phyloP scores from a whole-genome alignment of 2,329 filamentous ascomycete genomes.

The Fusarium irregulare region DNA sequence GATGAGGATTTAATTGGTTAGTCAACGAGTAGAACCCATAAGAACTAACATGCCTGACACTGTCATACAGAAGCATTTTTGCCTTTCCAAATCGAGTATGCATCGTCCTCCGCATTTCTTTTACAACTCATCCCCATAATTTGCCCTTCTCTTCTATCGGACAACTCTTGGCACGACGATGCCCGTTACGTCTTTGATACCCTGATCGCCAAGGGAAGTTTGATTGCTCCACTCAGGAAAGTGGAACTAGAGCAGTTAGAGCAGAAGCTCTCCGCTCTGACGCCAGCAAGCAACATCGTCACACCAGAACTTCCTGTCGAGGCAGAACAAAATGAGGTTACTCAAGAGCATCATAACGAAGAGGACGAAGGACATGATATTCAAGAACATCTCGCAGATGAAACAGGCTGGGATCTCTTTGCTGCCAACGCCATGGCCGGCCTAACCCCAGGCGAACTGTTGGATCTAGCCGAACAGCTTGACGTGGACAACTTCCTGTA shows the following conservation, averaged over 20 bases:
- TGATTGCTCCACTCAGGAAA: constrained; percentile 53
- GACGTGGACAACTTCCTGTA: constrained; percentile 44
- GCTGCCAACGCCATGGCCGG: constrained; percentile 49
- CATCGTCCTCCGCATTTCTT: constrained; percentile 56
- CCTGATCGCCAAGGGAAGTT: constrained; percentile 52
- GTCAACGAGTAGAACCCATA: not conserved
- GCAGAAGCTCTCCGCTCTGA: constrained; percentile 51
- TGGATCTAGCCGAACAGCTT: constrained; percentile 49
- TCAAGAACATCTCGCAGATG: constrained; percentile 15
- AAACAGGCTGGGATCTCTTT: constrained; percentile 50
- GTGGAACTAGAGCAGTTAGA: constrained; percentile 54
- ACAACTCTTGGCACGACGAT: constrained; percentile 52
- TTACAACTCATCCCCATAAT: constrained; percentile 51
- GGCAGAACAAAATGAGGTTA: not conserved
- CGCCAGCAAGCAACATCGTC: constrained; percentile 36
- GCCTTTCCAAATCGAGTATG: constrained; percentile 56
- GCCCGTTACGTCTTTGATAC: constrained; percentile 52
- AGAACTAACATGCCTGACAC: not conserved
- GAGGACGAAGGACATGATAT: not conserved
- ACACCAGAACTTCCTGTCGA: not conserved
- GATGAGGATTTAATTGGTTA: constrained; percentile 48
- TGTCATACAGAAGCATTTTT: constrained; percentile 48
- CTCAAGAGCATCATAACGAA: fast-evolving
- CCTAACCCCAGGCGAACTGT: constrained; percentile 46
- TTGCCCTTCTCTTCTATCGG: constrained; percentile 51